Evolutionary conservation across 192 early-diverging fungal species (phyloP), one percentile per base, ranked within the genome.

Genomic region (Funneliformis geosporum): DNA sequence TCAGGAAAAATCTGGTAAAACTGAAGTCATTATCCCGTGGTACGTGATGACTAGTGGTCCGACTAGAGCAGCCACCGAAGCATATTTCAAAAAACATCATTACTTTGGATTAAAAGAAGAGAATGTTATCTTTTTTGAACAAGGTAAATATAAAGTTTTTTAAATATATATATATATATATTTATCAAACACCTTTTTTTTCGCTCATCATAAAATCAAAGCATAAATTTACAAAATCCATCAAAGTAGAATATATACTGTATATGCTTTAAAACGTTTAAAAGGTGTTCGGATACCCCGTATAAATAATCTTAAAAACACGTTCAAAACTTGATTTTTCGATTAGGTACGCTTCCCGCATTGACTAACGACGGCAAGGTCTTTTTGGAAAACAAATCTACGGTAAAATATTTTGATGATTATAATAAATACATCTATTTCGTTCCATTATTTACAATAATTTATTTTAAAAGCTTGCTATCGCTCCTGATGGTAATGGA

Each of bases 21-120:
- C 80, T 5, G 79, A 87, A n/a, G 85, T 93, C 16, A 87, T 92
- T 28, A 96, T 99, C 73, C 96, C 97, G 9, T 99, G 97, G 97
- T 97, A 97, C 83, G 91, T 99, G 81, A 99, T 99, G 98, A 97
- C 96, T 64, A 96, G 95, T 59, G 97, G 94, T 9, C 98, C 98
- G 21, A 99, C 98, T 25, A 88, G 92, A 68, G 84, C 72, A 1
- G 91, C 95, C 21, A 97, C 97, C 16, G 89, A 90, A 60, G 73
- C 82, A 14, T 94, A 90, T 84, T 99, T 99, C 86, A 87, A 89
- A 69, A 82, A 93, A 60, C 71, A 95, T 83, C 84, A 90, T 69
- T 98, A 89, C 87, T 99, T 98, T 92, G 98, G 98, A 28, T 85
- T 99, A 47, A 84, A 91, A 55, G 76, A 83, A 40, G 87, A 92